A percentile compares a stretch with the other conserved stretches of the same genome.
Conservation (phyloP, 2,329 filamentous ascomycete species). For the Colletotrichum truncatum region DNA sequence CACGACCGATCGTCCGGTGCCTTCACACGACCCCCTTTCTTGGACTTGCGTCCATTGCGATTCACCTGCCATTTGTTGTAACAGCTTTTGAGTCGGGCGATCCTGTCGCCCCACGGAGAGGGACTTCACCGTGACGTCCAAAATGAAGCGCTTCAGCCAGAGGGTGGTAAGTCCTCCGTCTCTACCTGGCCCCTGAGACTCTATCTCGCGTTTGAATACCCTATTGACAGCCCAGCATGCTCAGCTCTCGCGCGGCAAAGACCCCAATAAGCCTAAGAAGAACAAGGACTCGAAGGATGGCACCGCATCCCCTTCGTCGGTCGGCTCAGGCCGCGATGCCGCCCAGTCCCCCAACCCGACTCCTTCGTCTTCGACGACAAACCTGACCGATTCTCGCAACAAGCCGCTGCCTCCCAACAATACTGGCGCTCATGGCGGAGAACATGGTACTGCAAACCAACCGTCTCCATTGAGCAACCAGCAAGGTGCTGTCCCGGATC, state of each 20-base stretch:
- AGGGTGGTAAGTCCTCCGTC: constrained; percentile 80
- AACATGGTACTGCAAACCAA: constrained; percentile 52
- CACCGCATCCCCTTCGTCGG: constrained; percentile 79
- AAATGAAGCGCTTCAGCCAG: constrained; percentile 97
- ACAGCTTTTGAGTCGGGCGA: constrained; percentile 25
- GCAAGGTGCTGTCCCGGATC: constrained; percentile 48
- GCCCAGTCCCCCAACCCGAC: constrained; percentile 74
- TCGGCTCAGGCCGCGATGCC: constrained; percentile 58
- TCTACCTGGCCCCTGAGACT: constrained; percentile 17
- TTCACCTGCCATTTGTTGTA: constrained; percentile 7
- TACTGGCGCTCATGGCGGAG: constrained; percentile 49
- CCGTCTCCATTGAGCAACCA: constrained; percentile 47
- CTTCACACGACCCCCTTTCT: neutral
- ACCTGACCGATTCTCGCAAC: constrained; percentile 84
- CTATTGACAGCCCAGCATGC: constrained; percentile 60
- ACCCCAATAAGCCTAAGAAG: constrained; percentile 84
- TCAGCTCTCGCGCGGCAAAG: constrained; percentile 93
- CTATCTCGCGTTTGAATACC: constrained; percentile 24
- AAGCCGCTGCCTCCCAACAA: constrained; percentile 76
- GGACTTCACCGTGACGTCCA: constrained; percentile 48
- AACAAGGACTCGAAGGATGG: constrained; percentile 79
- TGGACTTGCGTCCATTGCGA: constrained; percentile 21
- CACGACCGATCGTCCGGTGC: neutral
- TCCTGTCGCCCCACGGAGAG: constrained; percentile 27
- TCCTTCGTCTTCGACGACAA: constrained; percentile 88